Evolutionary conservation across 495 filamentous ascomycete genomes (phyloP).

Genomic region (Rostrohypoxylon terebratum): DNA sequence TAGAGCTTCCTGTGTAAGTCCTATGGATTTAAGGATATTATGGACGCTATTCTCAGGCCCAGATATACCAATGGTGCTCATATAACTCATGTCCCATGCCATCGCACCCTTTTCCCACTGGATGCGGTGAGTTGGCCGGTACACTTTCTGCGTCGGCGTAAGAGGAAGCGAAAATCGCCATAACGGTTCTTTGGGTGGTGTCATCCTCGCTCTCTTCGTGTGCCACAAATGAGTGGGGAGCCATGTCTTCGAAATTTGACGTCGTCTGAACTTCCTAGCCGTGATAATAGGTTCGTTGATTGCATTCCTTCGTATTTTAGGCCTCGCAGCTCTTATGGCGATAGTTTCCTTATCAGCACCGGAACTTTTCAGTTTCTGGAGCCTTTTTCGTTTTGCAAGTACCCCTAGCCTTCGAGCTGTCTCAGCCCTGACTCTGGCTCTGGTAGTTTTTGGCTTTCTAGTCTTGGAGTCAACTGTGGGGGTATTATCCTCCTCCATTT

Average conservation of each 20-base stretch:
- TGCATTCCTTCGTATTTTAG: conserved; percentile 76
- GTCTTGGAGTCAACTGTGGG: conserved; percentile 80
- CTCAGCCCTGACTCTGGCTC: conserved; percentile 80
- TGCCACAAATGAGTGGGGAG: conserved; percentile 95
- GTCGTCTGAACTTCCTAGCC: conserved; percentile 80
- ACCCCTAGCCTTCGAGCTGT: conserved; percentile 78
- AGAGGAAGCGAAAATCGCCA: conserved; percentile 92
- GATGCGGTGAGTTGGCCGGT: conserved; percentile 88
- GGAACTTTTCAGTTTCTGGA: conserved; percentile 63
- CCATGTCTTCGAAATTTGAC: conserved; percentile 91
- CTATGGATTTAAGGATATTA: conserved; percentile 71
- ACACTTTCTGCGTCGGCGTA: conserved; percentile 87
- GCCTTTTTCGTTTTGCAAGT: conserved; percentile 68
- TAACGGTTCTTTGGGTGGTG: conserved; percentile 76
- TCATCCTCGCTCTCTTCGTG: conserved; percentile 91
- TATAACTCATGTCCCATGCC: conserved; percentile 96
- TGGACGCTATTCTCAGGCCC: conserved; percentile 72
- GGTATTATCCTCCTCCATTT: conserved; percentile 94
- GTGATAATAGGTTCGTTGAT: conserved; percentile 74
- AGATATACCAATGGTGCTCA: conserved; percentile 84
- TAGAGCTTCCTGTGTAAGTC: conserved; percentile 67
- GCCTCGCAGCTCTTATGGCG: conserved; percentile 60
- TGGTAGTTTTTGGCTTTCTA: conserved; percentile 75
- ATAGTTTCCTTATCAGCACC: conserved; percentile 50
- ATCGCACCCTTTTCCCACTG: conserved; percentile 67